A percentile compares a stretch with the other conserved stretches of the same genome.
Evolutionary conservation across 2,329 filamentous ascomycete genomes (phyloP).

Genomic region (Fusarium globosum): DNA sequence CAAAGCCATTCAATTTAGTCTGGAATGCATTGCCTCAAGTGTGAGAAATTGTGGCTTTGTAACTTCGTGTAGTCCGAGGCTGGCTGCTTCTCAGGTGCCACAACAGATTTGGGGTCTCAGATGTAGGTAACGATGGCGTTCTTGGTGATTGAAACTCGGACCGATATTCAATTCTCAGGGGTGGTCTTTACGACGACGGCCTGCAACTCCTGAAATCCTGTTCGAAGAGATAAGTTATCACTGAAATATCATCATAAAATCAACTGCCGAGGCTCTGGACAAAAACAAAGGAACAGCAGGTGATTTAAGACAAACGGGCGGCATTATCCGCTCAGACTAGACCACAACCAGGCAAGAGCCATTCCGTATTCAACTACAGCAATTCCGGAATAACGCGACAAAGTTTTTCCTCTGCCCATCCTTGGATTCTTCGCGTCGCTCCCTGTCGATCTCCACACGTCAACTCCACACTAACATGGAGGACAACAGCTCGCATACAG

Average conservation of each 20-base stretch:
- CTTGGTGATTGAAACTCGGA: not conserved
- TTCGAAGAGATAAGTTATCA: no score
- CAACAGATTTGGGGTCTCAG: not conserved
- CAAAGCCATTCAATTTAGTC: not conserved
- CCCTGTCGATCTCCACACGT: conserved; percentile 39
- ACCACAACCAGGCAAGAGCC: not conserved
- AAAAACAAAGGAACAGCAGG: not conserved
- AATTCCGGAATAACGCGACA: conserved; percentile 23
- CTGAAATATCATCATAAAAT: not conserved
- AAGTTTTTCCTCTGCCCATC: conserved; percentile 36
- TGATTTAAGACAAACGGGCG: conserved; percentile 6
- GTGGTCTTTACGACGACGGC: not conserved
- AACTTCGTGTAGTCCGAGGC: not conserved
- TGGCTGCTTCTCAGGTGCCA: conserved; percentile 2
- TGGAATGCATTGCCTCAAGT: not conserved
- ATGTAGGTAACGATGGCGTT: not conserved
- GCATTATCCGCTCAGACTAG: conserved; percentile 10
- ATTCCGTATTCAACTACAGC: not conserved
- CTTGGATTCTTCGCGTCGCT: conserved; percentile 29
- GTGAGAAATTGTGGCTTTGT: conserved; percentile 2
- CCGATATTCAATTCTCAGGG: not conserved
- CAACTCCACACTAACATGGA: conserved; percentile 46
- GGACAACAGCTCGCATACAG: conserved; percentile 56
- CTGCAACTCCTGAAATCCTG: not conserved
- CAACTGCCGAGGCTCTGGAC: not conserved